phyloP scores from a whole-genome alignment of 2,329 filamentous ascomycete genomes.

The Ceratocystis cubensis region DNA sequence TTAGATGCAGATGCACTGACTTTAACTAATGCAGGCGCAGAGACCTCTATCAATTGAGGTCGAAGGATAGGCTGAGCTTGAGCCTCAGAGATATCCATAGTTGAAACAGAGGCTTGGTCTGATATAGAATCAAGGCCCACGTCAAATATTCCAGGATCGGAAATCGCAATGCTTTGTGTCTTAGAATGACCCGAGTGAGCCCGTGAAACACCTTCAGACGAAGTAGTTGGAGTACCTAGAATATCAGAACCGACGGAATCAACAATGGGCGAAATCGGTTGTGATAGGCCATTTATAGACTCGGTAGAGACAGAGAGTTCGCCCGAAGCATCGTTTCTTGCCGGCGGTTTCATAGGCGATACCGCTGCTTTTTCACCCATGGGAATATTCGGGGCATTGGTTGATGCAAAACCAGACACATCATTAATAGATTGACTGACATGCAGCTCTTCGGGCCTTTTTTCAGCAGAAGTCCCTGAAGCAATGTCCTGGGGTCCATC shows the following conservation, averaged over 20 bases:
- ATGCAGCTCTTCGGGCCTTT: neutral
- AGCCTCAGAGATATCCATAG: slow-evolving; percentile 24
- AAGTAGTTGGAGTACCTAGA: neutral
- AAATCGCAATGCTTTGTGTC: neutral
- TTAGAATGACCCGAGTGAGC: neutral
- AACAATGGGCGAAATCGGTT: neutral
- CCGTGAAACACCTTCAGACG: neutral
- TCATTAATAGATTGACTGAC: too few relatives aligned
- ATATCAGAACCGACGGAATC: neutral
- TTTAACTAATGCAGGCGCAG: neutral
- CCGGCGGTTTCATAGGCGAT: neutral
- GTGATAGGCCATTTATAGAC: neutral
- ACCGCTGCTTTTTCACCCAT: neutral
- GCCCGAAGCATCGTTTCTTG: neutral
- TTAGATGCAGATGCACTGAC: neutral
- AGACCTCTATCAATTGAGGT: slow-evolving; percentile 22
- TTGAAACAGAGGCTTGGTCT: slow-evolving; percentile 24
- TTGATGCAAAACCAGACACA: neutral
- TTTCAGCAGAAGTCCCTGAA: neutral
- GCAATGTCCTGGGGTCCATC: slow-evolving; percentile 2
- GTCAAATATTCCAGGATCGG: neutral
- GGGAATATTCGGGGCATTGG: neutral
- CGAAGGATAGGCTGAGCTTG: slow-evolving; percentile 23
- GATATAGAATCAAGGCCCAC: slow-evolving; percentile 4
- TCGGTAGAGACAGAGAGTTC: neutral